Evolutionary conservation across 83 land plant species (phyloP).

Genomic region (Picea mariana): DNA sequence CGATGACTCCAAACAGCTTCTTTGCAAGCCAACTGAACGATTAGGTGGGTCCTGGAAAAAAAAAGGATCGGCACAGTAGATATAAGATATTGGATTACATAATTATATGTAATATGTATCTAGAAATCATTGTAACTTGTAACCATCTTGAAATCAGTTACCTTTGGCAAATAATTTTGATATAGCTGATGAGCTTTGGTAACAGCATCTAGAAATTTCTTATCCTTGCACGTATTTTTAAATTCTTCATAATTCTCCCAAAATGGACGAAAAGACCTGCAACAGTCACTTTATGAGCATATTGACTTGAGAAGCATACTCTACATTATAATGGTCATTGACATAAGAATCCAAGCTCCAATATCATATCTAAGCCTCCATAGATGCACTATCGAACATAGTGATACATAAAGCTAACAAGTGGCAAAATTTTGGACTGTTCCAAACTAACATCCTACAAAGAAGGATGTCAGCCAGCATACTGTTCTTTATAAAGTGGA

Average conservation of each 20-base stretch:
- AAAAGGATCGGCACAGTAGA: background rate
- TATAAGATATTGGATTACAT: background rate
- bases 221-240: slow-evolving; percentile 2
- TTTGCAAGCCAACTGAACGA: background rate
- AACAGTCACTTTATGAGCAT: background rate
- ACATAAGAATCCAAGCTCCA: background rate
- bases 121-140: background rate
- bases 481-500: too few species aligned
- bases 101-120: background rate
- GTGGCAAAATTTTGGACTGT: background rate
- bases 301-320: background rate
- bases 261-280: slow-evolving; percentile 13
- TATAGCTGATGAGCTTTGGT: slow-evolving; percentile 5
- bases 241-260: slow-evolving; percentile 6
- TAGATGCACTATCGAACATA: background rate
- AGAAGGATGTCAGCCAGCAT: too few species aligned
- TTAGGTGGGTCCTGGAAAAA: background rate
- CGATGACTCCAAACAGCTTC: background rate
- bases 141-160: background rate
- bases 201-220: slow-evolving; percentile 8
- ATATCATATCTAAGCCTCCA: background rate
- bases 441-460: too few species aligned
- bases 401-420: background rate
- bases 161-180: background rate
- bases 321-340: too few species aligned